Percentiles rank a stretch among this genome's conserved stretches.
Evolutionary conservation across 768 basidiomycete genomes (phyloP).

Genomic region (Nidularia pulvinata): DNA sequence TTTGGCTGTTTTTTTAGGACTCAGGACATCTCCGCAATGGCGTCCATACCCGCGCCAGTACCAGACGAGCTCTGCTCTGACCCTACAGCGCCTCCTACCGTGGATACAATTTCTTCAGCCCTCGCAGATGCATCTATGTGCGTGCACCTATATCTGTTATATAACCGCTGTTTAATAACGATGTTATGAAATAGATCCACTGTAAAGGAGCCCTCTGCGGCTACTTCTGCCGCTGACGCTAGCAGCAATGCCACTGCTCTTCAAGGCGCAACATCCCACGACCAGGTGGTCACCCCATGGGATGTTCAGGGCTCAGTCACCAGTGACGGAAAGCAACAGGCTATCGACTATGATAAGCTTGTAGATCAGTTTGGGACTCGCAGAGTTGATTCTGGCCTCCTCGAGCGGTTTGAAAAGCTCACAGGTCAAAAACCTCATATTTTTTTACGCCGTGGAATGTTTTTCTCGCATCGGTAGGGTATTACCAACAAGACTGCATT

Average conservation of each 20-base stretch:
- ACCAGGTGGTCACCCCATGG: constrained; percentile 95
- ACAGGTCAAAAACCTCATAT: constrained; percentile 90
- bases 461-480: constrained; percentile 94
- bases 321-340: constrained; percentile 86
- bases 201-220: background rate
- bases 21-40: background rate
- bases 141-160: background rate
- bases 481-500: constrained; percentile 1
- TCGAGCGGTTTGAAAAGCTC: constrained; percentile 88
- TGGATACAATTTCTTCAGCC: background rate
- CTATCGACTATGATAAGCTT: constrained; percentile 97
- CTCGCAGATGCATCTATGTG: background rate
- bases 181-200: background rate
- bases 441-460: constrained; percentile 88
- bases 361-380: constrained; percentile 93
- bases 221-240: background rate
- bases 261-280: constrained; percentile 19
- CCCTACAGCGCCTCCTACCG: constrained; percentile 12
- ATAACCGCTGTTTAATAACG: background rate
- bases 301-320: constrained; percentile 93
- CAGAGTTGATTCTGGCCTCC: constrained; percentile 68
- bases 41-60: background rate
- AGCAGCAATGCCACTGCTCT: background rate
- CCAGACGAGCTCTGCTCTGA: constrained; percentile 14
- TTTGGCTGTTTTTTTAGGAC: background rate